A percentile compares a stretch with the other conserved stretches of the same genome.
Conservation (phyloP, 331 rosid species). For the Acacia pycnantha region DNA sequence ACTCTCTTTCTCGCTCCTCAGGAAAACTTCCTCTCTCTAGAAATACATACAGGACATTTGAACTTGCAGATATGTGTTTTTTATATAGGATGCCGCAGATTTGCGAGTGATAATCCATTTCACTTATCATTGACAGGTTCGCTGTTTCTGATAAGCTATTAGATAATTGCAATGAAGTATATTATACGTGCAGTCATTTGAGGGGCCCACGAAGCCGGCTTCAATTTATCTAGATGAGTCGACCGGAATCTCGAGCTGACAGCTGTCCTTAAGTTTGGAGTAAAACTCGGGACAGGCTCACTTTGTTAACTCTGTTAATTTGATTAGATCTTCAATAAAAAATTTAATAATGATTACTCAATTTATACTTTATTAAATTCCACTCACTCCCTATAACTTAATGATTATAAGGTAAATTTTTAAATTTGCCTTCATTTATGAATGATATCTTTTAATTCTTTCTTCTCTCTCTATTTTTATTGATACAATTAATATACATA, state of each 20-base stretch:
- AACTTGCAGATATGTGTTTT: conserved; percentile 60
- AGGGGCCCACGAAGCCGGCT: conserved; percentile 86
- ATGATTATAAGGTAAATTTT: no score
- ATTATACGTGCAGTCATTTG: conserved; percentile 16
- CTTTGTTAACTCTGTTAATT: neutral
- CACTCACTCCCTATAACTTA: no score
- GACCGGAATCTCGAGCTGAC: conserved; percentile 91
- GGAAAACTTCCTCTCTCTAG: conserved; percentile 43
- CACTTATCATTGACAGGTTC: neutral
- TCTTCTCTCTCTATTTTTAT: no score
- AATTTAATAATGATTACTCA: neutral
- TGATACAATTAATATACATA: no score
- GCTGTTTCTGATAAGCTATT: fast-evolving
- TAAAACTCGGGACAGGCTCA: neutral
- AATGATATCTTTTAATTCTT: no score
- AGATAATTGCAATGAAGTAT: fast-evolving
- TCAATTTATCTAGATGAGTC: conserved; percentile 51
- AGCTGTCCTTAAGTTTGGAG: conserved; percentile 60
- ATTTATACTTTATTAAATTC: no score
- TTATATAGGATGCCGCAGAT: conserved; percentile 71
- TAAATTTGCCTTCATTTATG: no score
- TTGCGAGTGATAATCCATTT: fast-evolving
- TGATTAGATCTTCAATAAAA: neutral
- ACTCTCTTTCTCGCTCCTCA: conserved; percentile 1
- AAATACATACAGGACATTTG: conserved; percentile 43